phyloP scores from a whole-genome alignment of 2,329 filamentous ascomycete species.

The Hymenoscyphus infarciens region DNA sequence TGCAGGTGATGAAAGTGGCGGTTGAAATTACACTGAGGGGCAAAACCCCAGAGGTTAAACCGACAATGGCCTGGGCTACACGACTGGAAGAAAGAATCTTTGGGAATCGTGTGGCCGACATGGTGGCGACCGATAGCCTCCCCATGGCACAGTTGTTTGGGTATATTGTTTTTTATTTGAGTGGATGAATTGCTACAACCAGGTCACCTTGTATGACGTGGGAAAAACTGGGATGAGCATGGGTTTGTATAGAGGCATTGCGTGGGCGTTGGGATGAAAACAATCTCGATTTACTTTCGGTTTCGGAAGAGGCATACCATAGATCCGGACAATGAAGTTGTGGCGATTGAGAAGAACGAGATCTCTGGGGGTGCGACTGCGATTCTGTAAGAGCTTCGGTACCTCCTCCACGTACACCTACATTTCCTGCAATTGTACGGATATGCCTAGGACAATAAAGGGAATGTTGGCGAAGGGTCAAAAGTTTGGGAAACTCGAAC shows the following conservation, averaged over 20 bases:
- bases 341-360: not conserved
- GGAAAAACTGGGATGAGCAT: not conserved
- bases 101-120: not conserved
- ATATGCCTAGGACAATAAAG: too few relatives aligned
- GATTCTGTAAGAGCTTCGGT: not conserved
- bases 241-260: slow-evolving; percentile 8
- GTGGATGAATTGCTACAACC: slow-evolving; percentile 3
- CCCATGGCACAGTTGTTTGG: not conserved
- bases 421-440: too few relatives aligned
- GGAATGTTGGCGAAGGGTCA: too few relatives aligned
- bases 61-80: not conserved
- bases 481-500: too few relatives aligned
- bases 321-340: slow-evolving; percentile 5
- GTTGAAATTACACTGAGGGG: slow-evolving; percentile 6
- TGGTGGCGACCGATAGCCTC: not conserved
- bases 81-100: not conserved
- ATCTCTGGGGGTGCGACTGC: not conserved
- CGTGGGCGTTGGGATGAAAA: slow-evolving; percentile 8
- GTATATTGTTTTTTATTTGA: not conserved
- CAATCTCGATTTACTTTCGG: not conserved
- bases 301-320: not conserved
- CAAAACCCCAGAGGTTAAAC: not conserved
- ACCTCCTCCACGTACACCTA: not conserved
- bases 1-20: slow-evolving; percentile 25
- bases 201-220: slow-evolving; percentile 1